Evolutionary conservation across 805 yeast species (phyloP).

Genomic region (Metschnikowia sp.): DNA sequence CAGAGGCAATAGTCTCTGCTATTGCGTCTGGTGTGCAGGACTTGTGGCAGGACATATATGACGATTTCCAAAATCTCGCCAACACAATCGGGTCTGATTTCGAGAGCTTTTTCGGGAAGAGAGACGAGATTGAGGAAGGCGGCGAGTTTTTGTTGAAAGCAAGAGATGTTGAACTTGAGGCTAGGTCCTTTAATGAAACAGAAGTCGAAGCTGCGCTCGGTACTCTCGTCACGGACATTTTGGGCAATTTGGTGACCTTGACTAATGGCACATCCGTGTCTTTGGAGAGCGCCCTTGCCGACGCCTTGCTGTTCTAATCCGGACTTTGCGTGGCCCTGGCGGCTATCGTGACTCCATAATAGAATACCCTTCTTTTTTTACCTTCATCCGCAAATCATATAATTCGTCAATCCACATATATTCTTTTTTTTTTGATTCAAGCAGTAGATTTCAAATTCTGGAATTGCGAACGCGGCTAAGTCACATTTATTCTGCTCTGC

Average conservation of each 20-base stretch:
- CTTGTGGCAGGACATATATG: not conserved
- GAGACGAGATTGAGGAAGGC: not conserved
- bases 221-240: constrained; percentile 1
- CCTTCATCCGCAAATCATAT: no score
- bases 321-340: no score
- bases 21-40: not conserved
- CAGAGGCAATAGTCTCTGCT: not conserved
- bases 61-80: not conserved
- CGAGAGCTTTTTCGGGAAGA: not conserved
- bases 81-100: not conserved
- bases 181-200: no score
- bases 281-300: not conserved
- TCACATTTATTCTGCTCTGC: no score
- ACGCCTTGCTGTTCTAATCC: no score
- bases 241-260: not conserved
- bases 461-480: no score
- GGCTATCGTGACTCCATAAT: no score
- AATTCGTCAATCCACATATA: no score
- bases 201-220: not conserved
- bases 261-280: constrained; percentile 4
- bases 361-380: no score
- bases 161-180: not conserved
- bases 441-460: no score
- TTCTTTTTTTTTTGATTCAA: no score
- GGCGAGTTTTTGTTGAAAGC: not conserved